These are phyloP conservation scores for Trifolium fragiferum DNA, from an alignment of 306 rosid genomes.

Conservation along the genomic window DNA sequence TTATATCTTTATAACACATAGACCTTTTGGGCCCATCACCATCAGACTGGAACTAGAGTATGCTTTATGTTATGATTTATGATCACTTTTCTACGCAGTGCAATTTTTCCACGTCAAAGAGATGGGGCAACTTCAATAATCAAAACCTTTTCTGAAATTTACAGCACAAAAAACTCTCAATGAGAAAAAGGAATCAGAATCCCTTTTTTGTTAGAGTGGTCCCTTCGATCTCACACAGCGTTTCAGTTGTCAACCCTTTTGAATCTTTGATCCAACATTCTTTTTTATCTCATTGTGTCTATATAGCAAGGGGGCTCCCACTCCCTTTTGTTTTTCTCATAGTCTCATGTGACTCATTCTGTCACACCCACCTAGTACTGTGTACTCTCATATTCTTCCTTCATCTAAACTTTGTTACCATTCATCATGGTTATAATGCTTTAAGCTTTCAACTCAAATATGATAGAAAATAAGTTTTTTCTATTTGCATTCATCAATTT, in stretches of 20 bases:
- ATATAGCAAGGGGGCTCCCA: slow-evolving; percentile 36
- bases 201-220: slow-evolving; percentile 40
- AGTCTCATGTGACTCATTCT: slow-evolving; percentile 39
- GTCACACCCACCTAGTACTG: background rate
- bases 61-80: background rate
- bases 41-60: slow-evolving; percentile 34
- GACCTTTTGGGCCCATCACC: slow-evolving; percentile 32
- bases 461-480: slow-evolving; percentile 2
- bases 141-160: background rate
- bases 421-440: background rate
- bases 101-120: slow-evolving; percentile 44
- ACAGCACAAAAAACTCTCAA: slow-evolving; percentile 41
- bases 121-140: slow-evolving; percentile 37
- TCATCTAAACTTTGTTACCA: background rate
- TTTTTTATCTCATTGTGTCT: slow-evolving; percentile 31
- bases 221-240: background rate
- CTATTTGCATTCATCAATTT: slow-evolving; percentile 35
- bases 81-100: slow-evolving; percentile 12
- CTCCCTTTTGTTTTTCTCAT: background rate
- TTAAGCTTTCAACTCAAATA: slow-evolving; percentile 11
- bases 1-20: too few species aligned
- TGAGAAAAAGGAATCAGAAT: slow-evolving; percentile 57
- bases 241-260: slow-evolving; percentile 47
- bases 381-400: slow-evolving; percentile 37
- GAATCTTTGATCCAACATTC: slow-evolving; percentile 51